These are phyloP conservation scores for Umbelopsis sp. DNA, from an alignment of 371 early-diverging fungal genomes.

Conservation along the genomic window DNA sequence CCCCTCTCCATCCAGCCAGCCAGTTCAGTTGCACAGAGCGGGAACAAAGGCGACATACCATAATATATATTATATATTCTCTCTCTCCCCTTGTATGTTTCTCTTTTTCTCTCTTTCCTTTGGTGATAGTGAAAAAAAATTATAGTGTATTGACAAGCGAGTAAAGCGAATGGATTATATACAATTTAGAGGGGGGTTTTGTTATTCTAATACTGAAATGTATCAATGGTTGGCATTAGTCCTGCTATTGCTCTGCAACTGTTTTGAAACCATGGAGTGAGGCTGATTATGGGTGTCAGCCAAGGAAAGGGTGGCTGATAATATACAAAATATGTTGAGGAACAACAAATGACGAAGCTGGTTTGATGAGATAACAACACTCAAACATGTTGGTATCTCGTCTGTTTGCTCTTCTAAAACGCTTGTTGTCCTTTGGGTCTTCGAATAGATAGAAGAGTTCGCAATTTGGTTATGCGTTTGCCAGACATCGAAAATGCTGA, in stretches of 20 bases:
- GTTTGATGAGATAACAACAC: no score
- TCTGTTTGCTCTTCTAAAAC: neutral
- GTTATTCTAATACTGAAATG: no score
- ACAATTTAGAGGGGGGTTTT: no score
- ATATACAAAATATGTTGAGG: no score
- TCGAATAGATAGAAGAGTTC: neutral
- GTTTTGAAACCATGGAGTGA: no score
- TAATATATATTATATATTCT: neutral
- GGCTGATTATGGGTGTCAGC: no score
- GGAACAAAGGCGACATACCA: neutral
- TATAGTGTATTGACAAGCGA: no score
- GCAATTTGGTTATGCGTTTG: neutral
- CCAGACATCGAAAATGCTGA: neutral
- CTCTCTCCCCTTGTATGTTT: neutral
- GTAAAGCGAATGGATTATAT: no score
- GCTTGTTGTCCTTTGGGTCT: slow-evolving; percentile 1
- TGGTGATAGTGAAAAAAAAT: no score
- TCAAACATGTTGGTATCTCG: no score
- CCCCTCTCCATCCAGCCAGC: neutral
- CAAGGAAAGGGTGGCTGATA: no score
- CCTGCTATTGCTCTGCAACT: neutral
- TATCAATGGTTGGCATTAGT: neutral
- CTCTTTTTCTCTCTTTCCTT: neutral
- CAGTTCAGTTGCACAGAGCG: slow-evolving; percentile 15
- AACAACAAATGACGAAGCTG: no score